A percentile compares a stretch with the other conserved stretches of the same genome.
phyloP scores from a whole-genome alignment of 1,139 yeast genomes.

The Hyphopichia fennica region DNA sequence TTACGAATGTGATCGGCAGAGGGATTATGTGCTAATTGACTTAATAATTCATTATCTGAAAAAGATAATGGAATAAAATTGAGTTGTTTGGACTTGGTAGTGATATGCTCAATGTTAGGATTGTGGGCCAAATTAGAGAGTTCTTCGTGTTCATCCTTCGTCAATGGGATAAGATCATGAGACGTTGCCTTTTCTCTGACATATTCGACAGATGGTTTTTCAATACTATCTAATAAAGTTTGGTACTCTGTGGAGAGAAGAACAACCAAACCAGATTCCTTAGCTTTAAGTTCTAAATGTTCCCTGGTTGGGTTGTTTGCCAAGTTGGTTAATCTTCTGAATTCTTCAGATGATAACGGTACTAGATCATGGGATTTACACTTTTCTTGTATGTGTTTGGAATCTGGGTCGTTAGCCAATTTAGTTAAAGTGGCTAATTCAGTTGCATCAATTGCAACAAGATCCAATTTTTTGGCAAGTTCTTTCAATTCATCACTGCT shows the following conservation, averaged over 20 bases:
- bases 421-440: slow-evolving; percentile 17
- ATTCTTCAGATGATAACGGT: slow-evolving; percentile 12
- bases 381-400: slow-evolving; percentile 22
- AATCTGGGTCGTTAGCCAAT: slow-evolving; percentile 20
- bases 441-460: slow-evolving; percentile 14
- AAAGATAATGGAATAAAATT: not conserved
- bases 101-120: slow-evolving; percentile 11
- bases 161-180: slow-evolving; percentile 10
- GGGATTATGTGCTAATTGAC: slow-evolving; percentile 14
- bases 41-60: not conserved
- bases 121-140: slow-evolving; percentile 9
- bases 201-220: slow-evolving; percentile 25
- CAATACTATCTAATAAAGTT: slow-evolving; percentile 9
- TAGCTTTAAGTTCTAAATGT: slow-evolving; percentile 13
- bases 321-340: slow-evolving; percentile 7
- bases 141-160: slow-evolving; percentile 10
- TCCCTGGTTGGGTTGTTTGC: slow-evolving; percentile 11
- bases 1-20: slow-evolving; percentile 12
- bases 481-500: slow-evolving; percentile 11
- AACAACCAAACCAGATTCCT: slow-evolving; percentile 7
- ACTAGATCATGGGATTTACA: slow-evolving; percentile 14
- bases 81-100: not conserved
- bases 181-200: slow-evolving; percentile 24
- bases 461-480: slow-evolving; percentile 16
- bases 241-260: slow-evolving; percentile 16